A percentile compares a stretch with the other conserved stretches of the same genome.
phyloP scores from a whole-genome alignment of 2,329 filamentous ascomycete species.

The Penicillium griseofulvum region DNA sequence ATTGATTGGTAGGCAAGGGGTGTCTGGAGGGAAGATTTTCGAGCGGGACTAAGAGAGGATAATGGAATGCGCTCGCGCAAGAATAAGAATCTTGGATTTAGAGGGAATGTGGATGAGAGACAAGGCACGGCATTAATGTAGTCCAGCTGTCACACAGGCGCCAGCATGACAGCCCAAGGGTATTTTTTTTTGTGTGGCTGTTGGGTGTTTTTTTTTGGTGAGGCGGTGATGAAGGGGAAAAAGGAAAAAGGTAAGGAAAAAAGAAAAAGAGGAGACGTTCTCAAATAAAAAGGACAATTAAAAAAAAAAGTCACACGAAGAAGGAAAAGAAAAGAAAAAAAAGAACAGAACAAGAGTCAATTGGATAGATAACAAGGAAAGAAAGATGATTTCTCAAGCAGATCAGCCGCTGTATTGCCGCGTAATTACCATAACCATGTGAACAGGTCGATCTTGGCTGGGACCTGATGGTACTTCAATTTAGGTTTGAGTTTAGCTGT shows the following conservation, averaged over 20 bases:
- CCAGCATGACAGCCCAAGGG: conserved; percentile 33
- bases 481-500: background rate
- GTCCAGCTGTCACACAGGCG: conserved; percentile 39
- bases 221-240: conserved; percentile 1
- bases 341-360: conserved; percentile 7
- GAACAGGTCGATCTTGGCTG: conserved; percentile 13
- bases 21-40: conserved; percentile 9
- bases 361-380: conserved; percentile 12
- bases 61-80: conserved; percentile 36
- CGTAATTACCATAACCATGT: conserved; percentile 10
- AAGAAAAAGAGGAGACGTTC: conserved; percentile 1
- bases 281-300: conserved; percentile 1
- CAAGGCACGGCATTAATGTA: conserved; percentile 37
- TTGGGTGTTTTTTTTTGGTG: background rate
- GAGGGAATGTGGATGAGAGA: conserved; percentile 38
- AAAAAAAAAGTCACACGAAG: conserved; percentile 2
- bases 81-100: conserved; percentile 30
- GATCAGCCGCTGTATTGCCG: conserved; percentile 22
- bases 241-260: conserved; percentile 9
- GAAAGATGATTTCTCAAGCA: conserved; percentile 15
- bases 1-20: conserved; percentile 26
- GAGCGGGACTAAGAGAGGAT: conserved; percentile 11
- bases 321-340: conserved; percentile 10
- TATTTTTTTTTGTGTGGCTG: conserved; percentile 4
- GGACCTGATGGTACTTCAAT: background rate